Percentiles rank a stretch among this genome's conserved stretches.
Evolutionary conservation across 2,329 filamentous ascomycete species (phyloP).

Genomic region (Xylariaceae sp.): DNA sequence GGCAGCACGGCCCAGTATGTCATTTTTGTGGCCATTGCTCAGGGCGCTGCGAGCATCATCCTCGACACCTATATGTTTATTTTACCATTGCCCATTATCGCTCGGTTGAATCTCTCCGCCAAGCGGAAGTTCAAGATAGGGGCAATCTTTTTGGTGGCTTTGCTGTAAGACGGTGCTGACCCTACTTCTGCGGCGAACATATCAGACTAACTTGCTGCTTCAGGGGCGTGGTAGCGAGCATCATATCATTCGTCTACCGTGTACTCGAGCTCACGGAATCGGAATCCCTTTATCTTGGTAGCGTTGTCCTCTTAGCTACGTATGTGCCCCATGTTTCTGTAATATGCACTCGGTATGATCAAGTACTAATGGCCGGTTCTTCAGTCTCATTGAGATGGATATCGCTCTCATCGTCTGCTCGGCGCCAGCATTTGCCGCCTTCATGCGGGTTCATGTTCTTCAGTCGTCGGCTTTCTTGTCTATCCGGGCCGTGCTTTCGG

Average conservation of each 20-base stretch:
- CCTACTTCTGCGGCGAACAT: not conserved
- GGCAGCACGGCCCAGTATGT: not conserved
- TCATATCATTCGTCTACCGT: constrained; percentile 7
- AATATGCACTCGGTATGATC: not conserved
- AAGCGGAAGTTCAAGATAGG: constrained; percentile 7
- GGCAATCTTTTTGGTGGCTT: constrained; percentile 10
- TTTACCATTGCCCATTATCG: constrained; percentile 9
- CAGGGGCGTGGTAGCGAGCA: constrained; percentile 5
- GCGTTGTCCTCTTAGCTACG: constrained; percentile 3
- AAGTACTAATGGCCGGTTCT: not conserved
- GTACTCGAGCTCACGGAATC: constrained; percentile 2
- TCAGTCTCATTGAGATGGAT: constrained; percentile 10
- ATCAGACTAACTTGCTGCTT: not conserved
- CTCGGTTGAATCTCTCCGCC: constrained; percentile 5
- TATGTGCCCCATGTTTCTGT: not conserved
- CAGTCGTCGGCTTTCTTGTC: constrained; percentile 1
- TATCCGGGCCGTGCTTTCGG: constrained; percentile 1
- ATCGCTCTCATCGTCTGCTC: constrained; percentile 11
- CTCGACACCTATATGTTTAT: constrained; percentile 13
- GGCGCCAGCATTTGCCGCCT: constrained; percentile 5
- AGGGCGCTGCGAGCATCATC: constrained; percentile 1
- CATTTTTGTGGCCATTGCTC: constrained; percentile 2
- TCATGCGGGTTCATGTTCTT: constrained; percentile 9
- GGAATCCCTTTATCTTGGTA: constrained; percentile 1
- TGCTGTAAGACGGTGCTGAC: constrained; percentile 4